phyloP scores from a whole-genome alignment of 148 eudicot genomes.

The Suaeda aralocaspica region DNA sequence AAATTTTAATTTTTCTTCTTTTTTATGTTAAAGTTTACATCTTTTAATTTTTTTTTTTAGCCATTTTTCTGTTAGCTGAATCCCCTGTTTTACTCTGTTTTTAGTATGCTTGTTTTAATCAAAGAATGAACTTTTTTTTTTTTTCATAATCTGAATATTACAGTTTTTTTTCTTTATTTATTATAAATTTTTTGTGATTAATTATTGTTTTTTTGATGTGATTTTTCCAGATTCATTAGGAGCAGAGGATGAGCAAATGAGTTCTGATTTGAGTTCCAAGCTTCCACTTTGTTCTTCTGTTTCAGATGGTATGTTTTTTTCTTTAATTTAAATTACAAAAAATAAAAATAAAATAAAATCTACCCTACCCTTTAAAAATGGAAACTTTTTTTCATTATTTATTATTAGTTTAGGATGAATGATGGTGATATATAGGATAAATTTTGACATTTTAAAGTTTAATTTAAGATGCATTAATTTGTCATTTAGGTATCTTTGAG shows the following conservation, averaged over 20 bases:
- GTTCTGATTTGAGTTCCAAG: constrained; percentile 33
- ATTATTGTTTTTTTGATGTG: constrained; percentile 12
- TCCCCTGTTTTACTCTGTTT: too few relatives aligned
- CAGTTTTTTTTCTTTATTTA: background rate
- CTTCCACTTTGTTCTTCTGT: constrained; percentile 58
- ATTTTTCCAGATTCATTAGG: constrained; percentile 54
- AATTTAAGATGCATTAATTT: constrained; percentile 12
- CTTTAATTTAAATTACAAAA: background rate
- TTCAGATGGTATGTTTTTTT: constrained; percentile 50
- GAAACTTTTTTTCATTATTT: background rate
- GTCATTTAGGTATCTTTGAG: constrained; percentile 17
- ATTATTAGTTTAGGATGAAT: background rate
- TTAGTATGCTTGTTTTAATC: background rate
- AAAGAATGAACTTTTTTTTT: background rate
- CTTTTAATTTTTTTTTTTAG: too few relatives aligned
- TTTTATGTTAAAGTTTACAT: too few relatives aligned
- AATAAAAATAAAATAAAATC: background rate
- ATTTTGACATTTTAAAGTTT: constrained; percentile 3
- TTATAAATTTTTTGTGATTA: background rate
- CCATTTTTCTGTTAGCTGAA: too few relatives aligned
- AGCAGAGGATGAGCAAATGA: constrained; percentile 36
- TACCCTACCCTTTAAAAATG: background rate
- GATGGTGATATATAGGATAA: background rate
- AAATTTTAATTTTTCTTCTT: too few relatives aligned
- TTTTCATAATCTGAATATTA: background rate